Evolutionary conservation across 2,329 filamentous ascomycete genomes (phyloP).

Genomic region (Myriosclerotinia duriaeana): DNA sequence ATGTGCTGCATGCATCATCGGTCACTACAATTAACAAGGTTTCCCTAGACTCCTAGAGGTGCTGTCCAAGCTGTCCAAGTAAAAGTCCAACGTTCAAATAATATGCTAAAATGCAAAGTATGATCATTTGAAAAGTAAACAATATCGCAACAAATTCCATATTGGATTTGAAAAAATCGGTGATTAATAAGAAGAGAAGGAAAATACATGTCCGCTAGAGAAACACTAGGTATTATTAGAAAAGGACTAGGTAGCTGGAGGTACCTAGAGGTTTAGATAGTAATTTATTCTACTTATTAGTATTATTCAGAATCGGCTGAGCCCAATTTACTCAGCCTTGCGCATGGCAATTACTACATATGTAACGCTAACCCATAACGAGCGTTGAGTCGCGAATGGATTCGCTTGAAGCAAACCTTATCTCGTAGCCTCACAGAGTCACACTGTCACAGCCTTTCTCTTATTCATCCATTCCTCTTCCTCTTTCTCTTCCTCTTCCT

Average conservation of each 20-base stretch:
- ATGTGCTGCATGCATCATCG: background rate
- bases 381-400: background rate
- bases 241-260: too few relatives aligned
- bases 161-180: too few relatives aligned
- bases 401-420: background rate
- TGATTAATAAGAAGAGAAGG: too few relatives aligned
- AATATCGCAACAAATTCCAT: background rate
- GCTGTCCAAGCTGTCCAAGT: background rate
- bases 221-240: too few relatives aligned
- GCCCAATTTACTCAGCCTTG: background rate
- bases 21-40: background rate
- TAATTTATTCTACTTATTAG: too few relatives aligned
- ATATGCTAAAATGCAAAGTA: background rate
- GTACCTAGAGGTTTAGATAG: too few relatives aligned
- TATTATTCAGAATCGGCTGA: too few relatives aligned
- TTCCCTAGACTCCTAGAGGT: background rate
- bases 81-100: background rate
- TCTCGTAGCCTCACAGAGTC: conserved; percentile 1
- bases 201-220: too few relatives aligned
- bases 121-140: background rate
- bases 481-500: background rate
- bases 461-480: background rate
- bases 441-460: background rate
- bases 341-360: background rate
- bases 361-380: background rate